Conservation (phyloP, 768 basidiomycete genomes). For the Paxillus involutus region DNA sequence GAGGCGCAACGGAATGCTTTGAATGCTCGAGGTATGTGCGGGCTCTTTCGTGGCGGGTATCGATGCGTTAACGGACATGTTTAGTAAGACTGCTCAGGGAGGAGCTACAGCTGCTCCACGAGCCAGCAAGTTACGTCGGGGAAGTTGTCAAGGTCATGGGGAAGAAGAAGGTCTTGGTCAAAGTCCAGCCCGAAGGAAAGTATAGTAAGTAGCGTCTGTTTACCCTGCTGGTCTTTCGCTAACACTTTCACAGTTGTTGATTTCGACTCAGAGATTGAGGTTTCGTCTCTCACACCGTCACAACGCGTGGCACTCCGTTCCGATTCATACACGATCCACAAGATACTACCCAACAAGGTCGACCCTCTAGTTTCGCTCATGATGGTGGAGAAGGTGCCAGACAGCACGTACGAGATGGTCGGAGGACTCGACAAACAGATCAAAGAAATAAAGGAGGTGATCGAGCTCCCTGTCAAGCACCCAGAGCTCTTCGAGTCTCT, state of each 20-base stretch:
- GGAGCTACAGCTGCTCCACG: slow-evolving; percentile 79
- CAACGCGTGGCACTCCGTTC: slow-evolving; percentile 94
- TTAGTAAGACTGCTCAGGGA: slow-evolving; percentile 45
- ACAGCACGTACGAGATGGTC: slow-evolving; percentile 94
- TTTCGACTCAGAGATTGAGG: slow-evolving; percentile 83
- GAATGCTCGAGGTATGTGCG: slow-evolving; percentile 80
- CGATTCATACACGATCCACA: slow-evolving; percentile 55
- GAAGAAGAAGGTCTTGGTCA: slow-evolving; percentile 97
- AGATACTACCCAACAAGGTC: slow-evolving; percentile 77
- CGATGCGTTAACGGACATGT: not conserved
- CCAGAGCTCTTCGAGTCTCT: slow-evolving; percentile 95
- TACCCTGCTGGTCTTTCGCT: not conserved
- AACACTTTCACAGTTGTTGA: slow-evolving; percentile 72
- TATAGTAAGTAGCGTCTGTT: slow-evolving; percentile 70
- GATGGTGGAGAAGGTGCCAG: slow-evolving; percentile 99
- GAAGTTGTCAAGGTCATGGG: slow-evolving; percentile 99
- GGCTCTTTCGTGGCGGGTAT: too few relatives aligned
- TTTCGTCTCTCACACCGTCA: slow-evolving; percentile 75
- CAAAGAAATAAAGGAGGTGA: slow-evolving; percentile 99
- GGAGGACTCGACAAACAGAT: slow-evolving; percentile 84
- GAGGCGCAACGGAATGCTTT: slow-evolving; percentile 97
- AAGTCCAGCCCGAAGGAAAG: slow-evolving; percentile 98
- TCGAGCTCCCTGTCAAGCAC: slow-evolving; percentile 96
- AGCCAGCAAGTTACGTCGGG: slow-evolving; percentile 96
- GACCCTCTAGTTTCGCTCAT: slow-evolving; percentile 98